These are phyloP conservation scores for Aspergillus glaucus DNA, from an alignment of 2,329 filamentous ascomycete species.

Conservation along the genomic window DNA sequence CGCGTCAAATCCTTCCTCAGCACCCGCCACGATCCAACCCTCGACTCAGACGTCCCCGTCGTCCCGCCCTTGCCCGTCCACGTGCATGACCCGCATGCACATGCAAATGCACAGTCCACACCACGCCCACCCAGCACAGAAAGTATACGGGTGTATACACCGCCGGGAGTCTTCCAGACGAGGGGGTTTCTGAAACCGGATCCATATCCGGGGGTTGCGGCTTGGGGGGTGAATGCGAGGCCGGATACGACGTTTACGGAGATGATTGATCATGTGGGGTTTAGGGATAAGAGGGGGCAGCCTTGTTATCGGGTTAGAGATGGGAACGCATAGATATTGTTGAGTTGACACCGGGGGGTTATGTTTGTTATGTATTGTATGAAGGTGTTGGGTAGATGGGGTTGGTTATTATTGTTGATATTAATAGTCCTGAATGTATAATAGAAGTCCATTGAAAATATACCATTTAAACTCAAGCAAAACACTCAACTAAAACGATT, in stretches of 20 bases:
- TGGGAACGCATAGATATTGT: not conserved
- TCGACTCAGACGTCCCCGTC: not conserved
- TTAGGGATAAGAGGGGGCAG: constrained; percentile 22
- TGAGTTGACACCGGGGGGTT: not conserved
- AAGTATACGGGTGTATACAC: constrained; percentile 44
- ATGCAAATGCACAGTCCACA: not conserved
- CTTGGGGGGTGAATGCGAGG: constrained; percentile 7
- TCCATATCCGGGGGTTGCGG: constrained; percentile 14
- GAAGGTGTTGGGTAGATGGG: no score
- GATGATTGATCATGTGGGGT: constrained; percentile 33
- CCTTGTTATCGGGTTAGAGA: constrained; percentile 21
- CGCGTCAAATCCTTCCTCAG: constrained; percentile 34
- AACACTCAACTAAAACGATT: not conserved
- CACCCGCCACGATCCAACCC: constrained; percentile 9
- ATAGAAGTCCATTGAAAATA: no score
- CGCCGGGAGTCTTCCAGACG: constrained; percentile 27
- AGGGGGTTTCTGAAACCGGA: constrained; percentile 21
- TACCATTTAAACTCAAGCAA: no score
- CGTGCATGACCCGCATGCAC: not conserved
- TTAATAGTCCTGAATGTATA: no score
- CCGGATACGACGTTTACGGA: constrained; percentile 34
- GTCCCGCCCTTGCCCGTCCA: not conserved
- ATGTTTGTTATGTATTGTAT: no score
- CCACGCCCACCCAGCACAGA: constrained; percentile 30
- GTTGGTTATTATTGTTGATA: no score